Evolutionary conservation across 2,329 filamentous ascomycete species (phyloP).

Genomic region (Sordariomycetes sp.): DNA sequence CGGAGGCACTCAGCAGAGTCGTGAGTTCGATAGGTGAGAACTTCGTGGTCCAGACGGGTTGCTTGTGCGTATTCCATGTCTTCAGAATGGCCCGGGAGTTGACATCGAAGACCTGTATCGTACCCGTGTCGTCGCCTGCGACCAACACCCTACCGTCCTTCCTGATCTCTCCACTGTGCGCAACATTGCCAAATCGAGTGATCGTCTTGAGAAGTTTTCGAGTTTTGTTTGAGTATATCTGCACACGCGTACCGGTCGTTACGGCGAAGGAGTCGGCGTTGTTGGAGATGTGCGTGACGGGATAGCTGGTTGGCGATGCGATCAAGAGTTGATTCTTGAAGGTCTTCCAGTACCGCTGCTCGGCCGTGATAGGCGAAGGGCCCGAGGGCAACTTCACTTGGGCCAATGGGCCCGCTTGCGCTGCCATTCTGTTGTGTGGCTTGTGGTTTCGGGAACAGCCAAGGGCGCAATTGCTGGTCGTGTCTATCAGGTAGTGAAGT

Average conservation of each 20-base stretch:
- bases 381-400: conserved; percentile 77
- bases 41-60: conserved; percentile 84
- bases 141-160: conserved; percentile 82
- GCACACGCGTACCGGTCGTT: conserved; percentile 87
- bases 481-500: too few species aligned
- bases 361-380: conserved; percentile 74
- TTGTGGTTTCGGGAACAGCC: background rate
- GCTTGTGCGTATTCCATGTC: conserved; percentile 91
- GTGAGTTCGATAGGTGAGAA: conserved; percentile 90
- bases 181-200: conserved; percentile 84
- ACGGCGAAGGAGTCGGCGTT: conserved; percentile 74
- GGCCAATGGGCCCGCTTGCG: conserved; percentile 71
- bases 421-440: conserved; percentile 54
- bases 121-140: conserved; percentile 83
- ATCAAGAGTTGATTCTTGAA: conserved; percentile 90
- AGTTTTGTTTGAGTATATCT: conserved; percentile 88
- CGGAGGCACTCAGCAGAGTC: conserved; percentile 77
- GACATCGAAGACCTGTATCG: conserved; percentile 92
- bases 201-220: conserved; percentile 91
- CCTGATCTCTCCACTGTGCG: conserved; percentile 80
- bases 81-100: conserved; percentile 81
- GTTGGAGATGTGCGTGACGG: conserved; percentile 83
- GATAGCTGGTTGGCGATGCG: conserved; percentile 81
- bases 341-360: conserved; percentile 92
- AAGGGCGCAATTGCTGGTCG: background rate